These are phyloP conservation scores for Violaceomyces palustris DNA, from an alignment of 1,284 basidiomycete species.

Conservation along the genomic window DNA sequence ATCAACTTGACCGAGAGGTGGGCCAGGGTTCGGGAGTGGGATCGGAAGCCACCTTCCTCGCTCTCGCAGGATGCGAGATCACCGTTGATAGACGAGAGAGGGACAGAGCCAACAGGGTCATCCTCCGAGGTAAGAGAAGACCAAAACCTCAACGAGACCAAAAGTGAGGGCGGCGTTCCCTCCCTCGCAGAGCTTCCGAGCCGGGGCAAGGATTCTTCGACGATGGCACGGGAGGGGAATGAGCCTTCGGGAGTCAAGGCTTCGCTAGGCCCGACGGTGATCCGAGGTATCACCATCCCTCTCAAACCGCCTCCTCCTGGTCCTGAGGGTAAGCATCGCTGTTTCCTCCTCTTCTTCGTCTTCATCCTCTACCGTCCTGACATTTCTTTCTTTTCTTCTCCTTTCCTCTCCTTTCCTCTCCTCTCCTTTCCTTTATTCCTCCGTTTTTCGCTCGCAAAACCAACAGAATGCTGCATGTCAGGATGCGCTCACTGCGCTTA, in stretches of 20 bases:
- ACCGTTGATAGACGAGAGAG: too few relatives aligned
- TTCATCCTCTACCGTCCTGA: background rate
- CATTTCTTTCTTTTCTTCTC: too few relatives aligned
- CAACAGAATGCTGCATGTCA: conserved; percentile 90
- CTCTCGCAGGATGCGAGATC: too few relatives aligned
- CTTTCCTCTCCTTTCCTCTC: too few relatives aligned
- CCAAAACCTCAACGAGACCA: too few relatives aligned
- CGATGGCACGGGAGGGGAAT: conserved; percentile 75
- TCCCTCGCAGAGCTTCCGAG: too few relatives aligned
- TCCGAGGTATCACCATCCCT: conserved; percentile 34
- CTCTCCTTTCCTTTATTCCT: background rate
- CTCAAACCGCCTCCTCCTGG: conserved; percentile 45
- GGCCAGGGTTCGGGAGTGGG: too few relatives aligned
- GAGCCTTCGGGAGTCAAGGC: conserved; percentile 62
- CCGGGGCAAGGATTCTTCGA: conserved; percentile 70
- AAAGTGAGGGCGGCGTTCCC: too few relatives aligned
- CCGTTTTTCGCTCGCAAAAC: too few relatives aligned
- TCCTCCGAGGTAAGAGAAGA: too few relatives aligned
- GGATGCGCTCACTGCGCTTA: conserved; percentile 84
- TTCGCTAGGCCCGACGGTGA: conserved; percentile 6
- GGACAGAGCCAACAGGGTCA: too few relatives aligned
- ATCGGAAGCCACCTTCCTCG: too few relatives aligned
- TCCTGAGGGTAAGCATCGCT: conserved; percentile 29
- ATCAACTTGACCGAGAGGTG: conserved; percentile 17
- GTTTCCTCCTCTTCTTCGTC: background rate